Evolutionary conservation across 306 rosid genomes (phyloP).

Genomic region (Sophora flavescens): DNA sequence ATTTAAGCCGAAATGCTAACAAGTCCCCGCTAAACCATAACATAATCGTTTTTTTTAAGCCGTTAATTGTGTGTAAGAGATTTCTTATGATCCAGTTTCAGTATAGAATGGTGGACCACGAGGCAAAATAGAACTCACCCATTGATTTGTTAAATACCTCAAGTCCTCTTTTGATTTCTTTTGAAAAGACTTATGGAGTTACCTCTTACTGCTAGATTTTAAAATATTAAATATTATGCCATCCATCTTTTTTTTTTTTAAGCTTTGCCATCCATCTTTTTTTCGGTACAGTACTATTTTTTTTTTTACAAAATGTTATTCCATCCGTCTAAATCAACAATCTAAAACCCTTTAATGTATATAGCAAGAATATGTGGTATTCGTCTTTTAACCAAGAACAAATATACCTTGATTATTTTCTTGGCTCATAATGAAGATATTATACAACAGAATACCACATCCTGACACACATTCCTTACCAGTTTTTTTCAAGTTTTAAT

Average conservation of each 20-base stretch:
- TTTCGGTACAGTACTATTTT: too few relatives aligned
- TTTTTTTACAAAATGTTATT: too few relatives aligned
- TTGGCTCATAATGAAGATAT: slow-evolving; percentile 39
- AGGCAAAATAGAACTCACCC: neutral
- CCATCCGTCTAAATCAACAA: slow-evolving; percentile 14
- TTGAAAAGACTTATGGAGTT: neutral
- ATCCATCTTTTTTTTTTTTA: neutral
- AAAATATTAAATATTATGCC: slow-evolving; percentile 4
- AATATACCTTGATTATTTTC: slow-evolving; percentile 38
- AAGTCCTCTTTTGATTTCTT: neutral
- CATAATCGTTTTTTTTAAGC: neutral
- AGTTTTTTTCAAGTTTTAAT: neutral
- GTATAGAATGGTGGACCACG: neutral
- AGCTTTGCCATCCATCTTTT: neutral
- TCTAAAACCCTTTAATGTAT: slow-evolving; percentile 6
- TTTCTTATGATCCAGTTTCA: neutral
- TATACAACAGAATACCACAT: slow-evolving; percentile 27
- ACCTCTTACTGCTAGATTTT: slow-evolving; percentile 5
- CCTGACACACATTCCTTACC: neutral
- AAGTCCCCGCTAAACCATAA: neutral
- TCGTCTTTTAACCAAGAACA: slow-evolving; percentile 33
- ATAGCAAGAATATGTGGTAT: slow-evolving; percentile 34
- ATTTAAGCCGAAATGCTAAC: too few relatives aligned
- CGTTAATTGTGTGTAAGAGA: too few relatives aligned
- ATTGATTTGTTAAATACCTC: neutral